These are phyloP conservation scores for Nitzschia putrida DNA, from an alignment of 108 stramenopile species.

Conservation along the genomic window DNA sequence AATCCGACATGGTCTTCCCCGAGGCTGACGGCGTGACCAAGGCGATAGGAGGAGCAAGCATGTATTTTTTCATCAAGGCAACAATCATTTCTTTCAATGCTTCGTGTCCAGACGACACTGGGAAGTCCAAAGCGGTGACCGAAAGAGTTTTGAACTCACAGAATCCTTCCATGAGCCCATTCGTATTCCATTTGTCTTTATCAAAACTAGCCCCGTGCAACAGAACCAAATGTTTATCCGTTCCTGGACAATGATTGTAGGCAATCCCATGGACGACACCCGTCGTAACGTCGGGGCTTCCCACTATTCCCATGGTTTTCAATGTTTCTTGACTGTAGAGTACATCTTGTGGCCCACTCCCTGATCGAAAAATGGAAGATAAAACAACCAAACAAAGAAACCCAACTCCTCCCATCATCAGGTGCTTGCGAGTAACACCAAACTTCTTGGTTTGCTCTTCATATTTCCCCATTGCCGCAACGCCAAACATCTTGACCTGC, in stretches of 20 bases:
- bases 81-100: conserved; percentile 40
- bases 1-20: conserved; percentile 54
- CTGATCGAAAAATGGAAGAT: too few relatives aligned
- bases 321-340: too few relatives aligned
- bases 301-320: too few relatives aligned
- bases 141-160: conserved; percentile 45
- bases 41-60: conserved; percentile 30
- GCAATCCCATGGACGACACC: conserved; percentile 1
- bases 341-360: too few relatives aligned
- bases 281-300: not conserved
- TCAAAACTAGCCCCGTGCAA: conserved; percentile 74
- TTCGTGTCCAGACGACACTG: conserved; percentile 39
- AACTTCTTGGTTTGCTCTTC: too few relatives aligned
- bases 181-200: conserved; percentile 76
- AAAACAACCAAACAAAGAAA: too few relatives aligned
- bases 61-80: conserved; percentile 26
- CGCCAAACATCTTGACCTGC: too few relatives aligned
- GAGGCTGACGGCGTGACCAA: conserved; percentile 79
- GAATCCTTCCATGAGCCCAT: conserved; percentile 52
- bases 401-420: too few relatives aligned
- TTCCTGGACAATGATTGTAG: conserved; percentile 7
- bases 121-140: conserved; percentile 65
- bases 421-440: too few relatives aligned
- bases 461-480: too few relatives aligned
- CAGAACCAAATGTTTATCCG: conserved; percentile 38